These are phyloP conservation scores for Plectosphaerella sp. DNA, from an alignment of 2,329 filamentous ascomycete species.

Conservation along the genomic window DNA sequence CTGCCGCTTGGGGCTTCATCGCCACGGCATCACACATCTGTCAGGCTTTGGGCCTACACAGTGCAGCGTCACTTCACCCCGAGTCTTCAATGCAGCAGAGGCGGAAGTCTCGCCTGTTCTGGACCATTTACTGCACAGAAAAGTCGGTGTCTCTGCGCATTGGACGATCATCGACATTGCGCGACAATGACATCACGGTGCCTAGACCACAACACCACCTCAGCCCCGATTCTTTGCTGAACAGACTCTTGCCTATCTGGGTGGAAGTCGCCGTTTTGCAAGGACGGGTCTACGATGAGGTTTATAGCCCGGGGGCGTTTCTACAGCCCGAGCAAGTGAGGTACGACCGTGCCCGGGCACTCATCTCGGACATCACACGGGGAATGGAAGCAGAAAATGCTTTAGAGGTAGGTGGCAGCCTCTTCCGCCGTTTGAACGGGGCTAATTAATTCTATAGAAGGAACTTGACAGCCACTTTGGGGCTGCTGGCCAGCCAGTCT, in stretches of 20 bases:
- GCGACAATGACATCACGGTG: slow-evolving; percentile 19
- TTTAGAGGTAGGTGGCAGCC: background rate
- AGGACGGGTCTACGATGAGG: slow-evolving; percentile 19
- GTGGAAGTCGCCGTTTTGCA: slow-evolving; percentile 13
- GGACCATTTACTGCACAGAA: slow-evolving; percentile 18
- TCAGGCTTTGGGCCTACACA: slow-evolving; percentile 1
- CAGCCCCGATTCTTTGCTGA: background rate
- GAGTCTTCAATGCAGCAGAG: slow-evolving; percentile 6
- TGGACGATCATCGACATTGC: slow-evolving; percentile 17
- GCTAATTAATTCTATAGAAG: too few species aligned
- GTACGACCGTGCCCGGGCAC: slow-evolving; percentile 7
- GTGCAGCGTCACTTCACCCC: background rate
- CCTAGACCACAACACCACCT: background rate
- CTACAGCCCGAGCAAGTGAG: slow-evolving; percentile 13
- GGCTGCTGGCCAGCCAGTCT: background rate
- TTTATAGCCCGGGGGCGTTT: slow-evolving; percentile 19
- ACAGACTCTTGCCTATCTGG: slow-evolving; percentile 9
- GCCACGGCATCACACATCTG: slow-evolving; percentile 12
- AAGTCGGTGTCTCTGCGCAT: slow-evolving; percentile 19
- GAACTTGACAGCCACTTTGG: too few species aligned
- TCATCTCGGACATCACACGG: slow-evolving; percentile 12
- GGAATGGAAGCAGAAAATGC: background rate
- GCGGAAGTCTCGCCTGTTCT: slow-evolving; percentile 16
- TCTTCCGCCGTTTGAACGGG: too few species aligned
- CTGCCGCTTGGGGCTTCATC: slow-evolving; percentile 16